Evolutionary conservation across 352 stramenopile genomes (phyloP).

Genomic region (Globisporangium paroecandrum): DNA sequence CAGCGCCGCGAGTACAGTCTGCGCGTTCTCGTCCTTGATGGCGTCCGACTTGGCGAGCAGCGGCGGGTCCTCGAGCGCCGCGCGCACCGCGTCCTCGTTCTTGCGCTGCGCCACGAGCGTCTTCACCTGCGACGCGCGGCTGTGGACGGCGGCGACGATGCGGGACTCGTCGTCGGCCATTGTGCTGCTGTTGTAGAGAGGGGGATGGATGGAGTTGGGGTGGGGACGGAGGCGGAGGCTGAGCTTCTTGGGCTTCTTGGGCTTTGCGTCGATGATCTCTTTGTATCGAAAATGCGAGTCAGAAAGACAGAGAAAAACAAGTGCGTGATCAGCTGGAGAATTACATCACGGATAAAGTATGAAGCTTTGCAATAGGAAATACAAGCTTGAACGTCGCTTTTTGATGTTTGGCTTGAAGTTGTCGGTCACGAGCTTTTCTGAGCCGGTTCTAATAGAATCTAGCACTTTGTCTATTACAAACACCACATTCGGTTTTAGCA

Average conservation of each 20-base stretch:
- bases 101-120: conserved; percentile 70
- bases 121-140: conserved; percentile 63
- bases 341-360: too few species aligned
- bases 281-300: not conserved
- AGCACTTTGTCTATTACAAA: too few species aligned
- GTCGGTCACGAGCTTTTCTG: too few species aligned
- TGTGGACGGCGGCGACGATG: conserved; percentile 50
- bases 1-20: conserved; percentile 71
- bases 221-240: not conserved
- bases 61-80: conserved; percentile 70
- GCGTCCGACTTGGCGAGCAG: conserved; percentile 57
- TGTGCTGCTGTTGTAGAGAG: conserved; percentile 1
- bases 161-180: conserved; percentile 63
- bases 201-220: not conserved
- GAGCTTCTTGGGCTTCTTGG: not conserved
- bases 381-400: too few species aligned
- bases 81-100: conserved; percentile 76
- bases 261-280: not conserved
- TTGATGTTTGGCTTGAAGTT: too few species aligned
- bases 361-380: too few species aligned
- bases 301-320: not conserved
- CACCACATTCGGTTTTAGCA: too few species aligned
- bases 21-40: conserved; percentile 73
- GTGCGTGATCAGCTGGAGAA: too few species aligned
- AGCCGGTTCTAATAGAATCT: too few species aligned